A percentile compares a stretch with the other conserved stretches of the same genome.
These are phyloP conservation scores for Aphanoascus verrucosus DNA, from an alignment of 2,329 filamentous ascomycete genomes.

Conservation along the genomic window DNA sequence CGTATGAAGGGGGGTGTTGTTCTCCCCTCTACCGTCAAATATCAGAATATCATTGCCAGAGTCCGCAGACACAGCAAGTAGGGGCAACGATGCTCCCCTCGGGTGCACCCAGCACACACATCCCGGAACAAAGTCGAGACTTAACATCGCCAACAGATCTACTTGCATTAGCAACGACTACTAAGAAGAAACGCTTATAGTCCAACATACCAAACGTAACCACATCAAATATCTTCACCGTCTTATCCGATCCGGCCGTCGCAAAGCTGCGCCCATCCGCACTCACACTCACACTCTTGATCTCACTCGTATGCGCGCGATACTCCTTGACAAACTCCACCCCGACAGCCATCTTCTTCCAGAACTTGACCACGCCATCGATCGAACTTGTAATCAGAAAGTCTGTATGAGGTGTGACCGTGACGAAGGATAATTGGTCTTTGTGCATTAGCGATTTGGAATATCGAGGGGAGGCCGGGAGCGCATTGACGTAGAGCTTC, in stretches of 20 bases:
- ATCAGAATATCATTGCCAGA: slow-evolving; percentile 62
- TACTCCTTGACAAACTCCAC: slow-evolving; percentile 99
- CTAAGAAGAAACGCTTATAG: not conserved
- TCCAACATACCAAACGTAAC: slow-evolving; percentile 58
- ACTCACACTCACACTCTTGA: slow-evolving; percentile 73
- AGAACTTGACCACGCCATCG: slow-evolving; percentile 98
- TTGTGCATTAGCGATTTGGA: slow-evolving; percentile 98
- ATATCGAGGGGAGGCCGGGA: slow-evolving; percentile 72
- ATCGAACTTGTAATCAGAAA: slow-evolving; percentile 90
- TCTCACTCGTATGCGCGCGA: slow-evolving; percentile 75
- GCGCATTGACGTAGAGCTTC: slow-evolving; percentile 83
- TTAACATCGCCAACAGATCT: slow-evolving; percentile 72
- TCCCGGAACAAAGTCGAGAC: slow-evolving; percentile 62
- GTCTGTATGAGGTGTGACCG: slow-evolving; percentile 80
- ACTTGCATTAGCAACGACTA: slow-evolving; percentile 17
- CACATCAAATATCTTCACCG: slow-evolving; percentile 49
- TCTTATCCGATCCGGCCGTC: slow-evolving; percentile 56
- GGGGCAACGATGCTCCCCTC: slow-evolving; percentile 73
- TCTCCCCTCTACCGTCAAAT: slow-evolving; percentile 83
- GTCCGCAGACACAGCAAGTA: slow-evolving; percentile 73
- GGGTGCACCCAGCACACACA: slow-evolving; percentile 87
- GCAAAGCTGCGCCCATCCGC: slow-evolving; percentile 88
- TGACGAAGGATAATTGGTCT: slow-evolving; percentile 80
- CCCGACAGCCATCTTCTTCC: slow-evolving; percentile 85
- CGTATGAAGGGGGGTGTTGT: slow-evolving; percentile 61